phyloP scores from a whole-genome alignment of 805 yeast genomes.

The Scheffersomyces coipomensis region DNA sequence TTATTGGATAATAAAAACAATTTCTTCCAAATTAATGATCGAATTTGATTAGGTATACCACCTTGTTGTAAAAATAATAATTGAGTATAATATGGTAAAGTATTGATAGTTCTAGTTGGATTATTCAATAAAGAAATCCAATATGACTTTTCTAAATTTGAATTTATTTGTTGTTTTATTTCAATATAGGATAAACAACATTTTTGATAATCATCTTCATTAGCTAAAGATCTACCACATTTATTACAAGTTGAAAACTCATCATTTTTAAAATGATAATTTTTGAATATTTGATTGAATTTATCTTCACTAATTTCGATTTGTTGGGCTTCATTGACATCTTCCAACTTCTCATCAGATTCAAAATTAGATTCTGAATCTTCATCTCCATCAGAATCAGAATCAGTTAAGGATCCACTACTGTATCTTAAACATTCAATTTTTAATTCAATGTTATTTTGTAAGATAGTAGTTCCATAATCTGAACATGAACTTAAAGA shows the following conservation, averaged over 20 bases:
- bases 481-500: conserved; percentile 19
- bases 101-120: conserved; percentile 43
- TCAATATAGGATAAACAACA: conserved; percentile 26
- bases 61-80: conserved; percentile 43
- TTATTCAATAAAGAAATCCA: conserved; percentile 46
- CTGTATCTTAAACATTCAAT: conserved; percentile 17
- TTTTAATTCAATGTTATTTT: conserved; percentile 23
- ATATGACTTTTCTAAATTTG: conserved; percentile 35
- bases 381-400: conserved; percentile 4
- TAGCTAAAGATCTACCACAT: conserved; percentile 24
- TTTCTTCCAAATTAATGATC: conserved; percentile 46
- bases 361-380: conserved; percentile 11
- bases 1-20: conserved; percentile 28
- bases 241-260: conserved; percentile 31
- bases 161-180: conserved; percentile 11
- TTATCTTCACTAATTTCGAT: conserved; percentile 12
- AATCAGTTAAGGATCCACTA: conserved; percentile 9
- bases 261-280: conserved; percentile 23
- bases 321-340: conserved; percentile 1
- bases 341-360: conserved; percentile 6
- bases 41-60: conserved; percentile 44
- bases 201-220: conserved; percentile 8
- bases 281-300: conserved; percentile 11
- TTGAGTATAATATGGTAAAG: conserved; percentile 48
- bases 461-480: conserved; percentile 16